phyloP scores from a whole-genome alignment of 2,329 filamentous ascomycete species.

The Hymenoscyphus albidus region DNA sequence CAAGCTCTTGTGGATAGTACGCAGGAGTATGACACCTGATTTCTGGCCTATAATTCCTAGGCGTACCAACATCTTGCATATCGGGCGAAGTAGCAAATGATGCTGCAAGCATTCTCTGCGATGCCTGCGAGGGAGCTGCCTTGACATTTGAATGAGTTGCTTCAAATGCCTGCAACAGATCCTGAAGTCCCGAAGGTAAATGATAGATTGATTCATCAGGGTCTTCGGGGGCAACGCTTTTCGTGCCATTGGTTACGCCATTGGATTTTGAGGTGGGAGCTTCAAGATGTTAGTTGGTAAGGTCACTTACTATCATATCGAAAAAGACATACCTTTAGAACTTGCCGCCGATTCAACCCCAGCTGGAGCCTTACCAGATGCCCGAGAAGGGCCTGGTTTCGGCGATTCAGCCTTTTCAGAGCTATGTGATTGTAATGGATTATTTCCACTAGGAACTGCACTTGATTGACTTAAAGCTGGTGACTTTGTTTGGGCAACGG shows the following conservation, averaged over 20 bases:
- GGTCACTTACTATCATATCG: slow-evolving; percentile 7
- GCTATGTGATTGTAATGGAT: slow-evolving; percentile 44
- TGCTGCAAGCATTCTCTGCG: slow-evolving; percentile 69
- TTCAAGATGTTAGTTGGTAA: slow-evolving; percentile 19
- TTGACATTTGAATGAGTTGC: slow-evolving; percentile 66
- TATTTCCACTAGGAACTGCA: slow-evolving; percentile 40
- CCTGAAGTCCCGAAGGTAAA: slow-evolving; percentile 80
- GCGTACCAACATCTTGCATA: slow-evolving; percentile 71
- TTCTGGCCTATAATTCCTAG: slow-evolving; percentile 79
- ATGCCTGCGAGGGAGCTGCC: slow-evolving; percentile 52
- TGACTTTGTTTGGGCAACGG: slow-evolving; percentile 46
- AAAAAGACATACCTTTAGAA: slow-evolving; percentile 41
- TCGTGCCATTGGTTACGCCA: slow-evolving; percentile 50
- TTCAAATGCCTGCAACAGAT: slow-evolving; percentile 89
- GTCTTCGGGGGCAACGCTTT: slow-evolving; percentile 36
- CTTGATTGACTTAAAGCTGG: slow-evolving; percentile 45
- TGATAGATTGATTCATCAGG: slow-evolving; percentile 86
- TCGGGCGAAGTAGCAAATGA: slow-evolving; percentile 74
- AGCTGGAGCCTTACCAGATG: slow-evolving; percentile 34
- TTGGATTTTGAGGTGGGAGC: slow-evolving; percentile 43
- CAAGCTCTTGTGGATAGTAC: slow-evolving; percentile 89
- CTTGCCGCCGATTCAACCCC: slow-evolving; percentile 42
- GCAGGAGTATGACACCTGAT: slow-evolving; percentile 73
- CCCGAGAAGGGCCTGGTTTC: slow-evolving; percentile 26
- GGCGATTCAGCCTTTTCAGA: slow-evolving; percentile 43